A percentile compares a stretch with the other conserved stretches of the same genome.
Evolutionary conservation across 352 stramenopile genomes (phyloP).

Genomic region (Peronospora tabacina): DNA sequence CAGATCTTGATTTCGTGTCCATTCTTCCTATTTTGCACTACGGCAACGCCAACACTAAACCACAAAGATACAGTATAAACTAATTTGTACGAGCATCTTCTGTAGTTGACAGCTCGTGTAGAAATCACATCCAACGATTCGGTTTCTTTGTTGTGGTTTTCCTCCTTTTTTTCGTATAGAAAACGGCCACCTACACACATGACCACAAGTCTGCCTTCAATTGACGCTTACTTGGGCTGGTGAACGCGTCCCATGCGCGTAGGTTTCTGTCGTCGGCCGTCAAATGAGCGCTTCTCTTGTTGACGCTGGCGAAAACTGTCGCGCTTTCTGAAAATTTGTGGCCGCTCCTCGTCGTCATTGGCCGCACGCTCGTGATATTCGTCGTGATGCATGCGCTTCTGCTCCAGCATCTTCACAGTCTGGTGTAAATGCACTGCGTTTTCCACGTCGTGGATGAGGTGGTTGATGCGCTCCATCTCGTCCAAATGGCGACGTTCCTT

Average conservation of each 20-base stretch:
- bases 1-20: too few relatives aligned
- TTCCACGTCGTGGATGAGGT: constrained; percentile 65
- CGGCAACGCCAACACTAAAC: neutral
- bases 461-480: constrained; percentile 71
- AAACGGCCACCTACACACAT: neutral
- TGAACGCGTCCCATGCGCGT: constrained; percentile 55
- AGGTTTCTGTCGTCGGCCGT: constrained; percentile 43
- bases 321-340: constrained; percentile 40
- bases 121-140: too few relatives aligned
- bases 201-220: neutral
- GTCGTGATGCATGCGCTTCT: constrained; percentile 50
- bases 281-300: constrained; percentile 34
- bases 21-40: too few relatives aligned
- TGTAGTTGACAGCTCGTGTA: constrained; percentile 1
- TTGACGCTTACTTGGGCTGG: constrained; percentile 46
- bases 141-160: neutral
- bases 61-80: neutral
- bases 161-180: neutral
- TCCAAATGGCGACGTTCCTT: constrained; percentile 53
- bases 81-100: neutral
- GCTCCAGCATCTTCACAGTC: constrained; percentile 51
- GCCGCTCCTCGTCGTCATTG: constrained; percentile 48
- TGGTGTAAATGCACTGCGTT: constrained; percentile 54
- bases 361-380: constrained; percentile 51
- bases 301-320: constrained; percentile 35